A percentile compares a stretch with the other conserved stretches of the same genome.
Conservation (phyloP, 2,329 filamentous ascomycete genomes). For the Colletotrichum endophyticum region DNA sequence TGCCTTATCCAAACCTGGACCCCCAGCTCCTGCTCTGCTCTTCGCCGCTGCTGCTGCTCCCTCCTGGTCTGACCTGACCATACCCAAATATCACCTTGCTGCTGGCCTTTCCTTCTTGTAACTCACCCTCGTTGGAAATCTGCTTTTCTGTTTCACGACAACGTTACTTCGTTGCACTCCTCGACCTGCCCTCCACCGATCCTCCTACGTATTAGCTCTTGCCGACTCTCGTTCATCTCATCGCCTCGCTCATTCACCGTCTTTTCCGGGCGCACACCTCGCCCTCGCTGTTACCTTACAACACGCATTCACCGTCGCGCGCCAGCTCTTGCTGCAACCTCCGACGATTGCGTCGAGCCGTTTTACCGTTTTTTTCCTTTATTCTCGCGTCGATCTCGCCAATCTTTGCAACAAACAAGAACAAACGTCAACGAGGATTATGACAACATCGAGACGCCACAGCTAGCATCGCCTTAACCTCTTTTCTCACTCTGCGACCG, state of each 20-base stretch:
- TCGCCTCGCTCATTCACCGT: slow-evolving; percentile 1
- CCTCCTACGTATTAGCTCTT: neutral
- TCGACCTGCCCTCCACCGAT: neutral
- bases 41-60: neutral
- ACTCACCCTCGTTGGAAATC: neutral
- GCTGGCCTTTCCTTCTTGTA: neutral
- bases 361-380: neutral
- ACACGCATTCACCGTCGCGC: neutral
- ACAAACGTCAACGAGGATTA: neutral
- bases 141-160: neutral
- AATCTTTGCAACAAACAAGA: neutral
- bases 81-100: neutral
- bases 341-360: neutral
- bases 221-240: neutral
- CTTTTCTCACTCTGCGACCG: neutral
- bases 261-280: neutral
- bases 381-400: neutral
- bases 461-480: neutral
- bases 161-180: slow-evolving; percentile 1
- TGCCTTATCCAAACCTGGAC: neutral
- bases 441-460: slow-evolving; percentile 5
- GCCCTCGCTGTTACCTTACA: neutral
- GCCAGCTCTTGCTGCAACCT: neutral
- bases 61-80: neutral
- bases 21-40: neutral